Base-by-base conservation (phyloP, 1,284 basidiomycete genomes). In the Cystobasidium slooffiae region DNA sequence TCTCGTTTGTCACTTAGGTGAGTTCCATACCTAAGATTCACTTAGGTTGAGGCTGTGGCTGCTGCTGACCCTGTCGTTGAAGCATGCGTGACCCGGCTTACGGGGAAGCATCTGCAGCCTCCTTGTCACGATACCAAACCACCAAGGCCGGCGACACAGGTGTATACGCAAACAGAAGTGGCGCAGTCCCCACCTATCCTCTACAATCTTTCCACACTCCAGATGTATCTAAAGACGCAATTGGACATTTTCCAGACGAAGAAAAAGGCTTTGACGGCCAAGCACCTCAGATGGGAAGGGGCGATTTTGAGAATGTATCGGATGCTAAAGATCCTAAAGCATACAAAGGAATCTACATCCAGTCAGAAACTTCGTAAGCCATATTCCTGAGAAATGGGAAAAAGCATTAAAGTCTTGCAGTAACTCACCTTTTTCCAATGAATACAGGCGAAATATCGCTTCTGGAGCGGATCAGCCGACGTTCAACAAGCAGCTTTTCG, bases 1-100 rank as follows among this genome's bases (percentile, higher is more conserved):
- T 61, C 59, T 61, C 59, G 59, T n/a, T 41, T 61, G 18, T 61
- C 59, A 10, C 20, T 61, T 1, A 61, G 59, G 59, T 61, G 6
- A n/a, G 56, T 39, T 39, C 6, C n/a, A 31, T n/a, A 3, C 47
- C 20, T 51, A 16, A 37, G 1, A 31, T 59, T 4, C 39, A 10
- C 39, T 1, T 16, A 12, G 12, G 1, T 59, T 3, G 16, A 59
- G 5, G 16, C 4, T 39, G 24, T 39, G 1, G 14, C 16, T 31
- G 12, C 24, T 61, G 39, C 20, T 46, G 59, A n/a, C 12, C 3
- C 14, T 0, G 24, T 9, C n/a, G 1, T 37, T 31, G 20, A 6
- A 61, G 59, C 39, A 61, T 61, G 59, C 59, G 59, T 8, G 59
- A 61, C 43, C 59, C 59, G 39, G 59, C 59, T n/a, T 20, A 61